phyloP scores from a whole-genome alignment of 257 asterid species.

The Primulina huaijiensis region DNA sequence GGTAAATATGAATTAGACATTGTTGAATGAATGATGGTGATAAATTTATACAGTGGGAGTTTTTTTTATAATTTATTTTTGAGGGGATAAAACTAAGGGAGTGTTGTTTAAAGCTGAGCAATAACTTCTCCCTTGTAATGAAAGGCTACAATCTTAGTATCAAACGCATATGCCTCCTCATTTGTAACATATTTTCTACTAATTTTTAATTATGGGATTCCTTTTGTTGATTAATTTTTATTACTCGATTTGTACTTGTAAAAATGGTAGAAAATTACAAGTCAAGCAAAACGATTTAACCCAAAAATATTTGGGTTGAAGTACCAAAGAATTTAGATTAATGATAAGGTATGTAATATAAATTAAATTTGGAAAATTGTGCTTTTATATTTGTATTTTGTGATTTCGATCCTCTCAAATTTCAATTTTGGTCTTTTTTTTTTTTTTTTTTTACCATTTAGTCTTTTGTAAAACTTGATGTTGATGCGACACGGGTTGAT shows the following conservation, averaged over 20 bases:
- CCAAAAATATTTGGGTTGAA: no score
- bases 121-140: background rate
- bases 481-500: no score
- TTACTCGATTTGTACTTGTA: background rate
- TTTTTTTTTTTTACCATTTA: no score
- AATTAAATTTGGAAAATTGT: no score
- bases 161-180: background rate
- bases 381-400: no score
- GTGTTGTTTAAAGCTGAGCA: background rate
- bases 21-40: background rate
- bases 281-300: background rate
- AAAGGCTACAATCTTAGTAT: background rate
- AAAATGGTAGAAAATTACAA: background rate
- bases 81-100: background rate
- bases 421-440: no score
- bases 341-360: constrained; percentile 15
- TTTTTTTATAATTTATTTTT: constrained; percentile 24
- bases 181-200: no score
- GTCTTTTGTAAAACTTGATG: no score
- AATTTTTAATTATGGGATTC: no score
- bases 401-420: no score
- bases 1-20: constrained; percentile 21
- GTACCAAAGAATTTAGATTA: no score
- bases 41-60: constrained; percentile 45
- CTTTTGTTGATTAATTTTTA: no score